Conservation (phyloP, 164 flowering plant genomes). For the Vitis vinifera region DNA sequence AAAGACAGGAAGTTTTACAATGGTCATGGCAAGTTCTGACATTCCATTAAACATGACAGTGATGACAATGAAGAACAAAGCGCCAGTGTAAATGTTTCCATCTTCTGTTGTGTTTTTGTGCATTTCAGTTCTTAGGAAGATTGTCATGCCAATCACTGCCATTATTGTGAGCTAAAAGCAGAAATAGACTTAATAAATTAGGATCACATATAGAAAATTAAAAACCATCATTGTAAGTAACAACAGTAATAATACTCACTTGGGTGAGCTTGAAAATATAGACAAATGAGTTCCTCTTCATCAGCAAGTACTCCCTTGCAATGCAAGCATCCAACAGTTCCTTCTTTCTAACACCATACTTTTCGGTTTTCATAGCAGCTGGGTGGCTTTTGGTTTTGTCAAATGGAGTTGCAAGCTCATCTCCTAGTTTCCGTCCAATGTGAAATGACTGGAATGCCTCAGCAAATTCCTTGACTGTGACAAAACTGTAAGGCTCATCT, state of each 20-base stretch:
- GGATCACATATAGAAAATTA: too few species aligned
- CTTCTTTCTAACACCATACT: conserved; percentile 6
- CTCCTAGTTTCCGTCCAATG: conserved; percentile 25
- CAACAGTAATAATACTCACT: conserved; percentile 19
- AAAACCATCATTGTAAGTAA: too few species aligned
- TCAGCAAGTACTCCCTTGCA: conserved; percentile 33
- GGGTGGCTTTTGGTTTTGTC: too few species aligned
- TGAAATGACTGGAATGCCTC: conserved; percentile 31
- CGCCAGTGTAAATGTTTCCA: conserved; percentile 34
- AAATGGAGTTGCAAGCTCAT: too few species aligned
- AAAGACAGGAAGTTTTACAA: conserved; percentile 45
- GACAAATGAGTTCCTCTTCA: conserved; percentile 64
- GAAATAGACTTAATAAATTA: not conserved
- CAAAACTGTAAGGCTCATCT: too few species aligned
- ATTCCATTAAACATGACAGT: conserved; percentile 39
- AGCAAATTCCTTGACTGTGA: too few species aligned
- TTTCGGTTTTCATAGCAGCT: too few species aligned
- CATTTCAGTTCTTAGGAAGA: conserved; percentile 56
- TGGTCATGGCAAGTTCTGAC: conserved; percentile 42
- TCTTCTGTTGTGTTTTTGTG: conserved; percentile 17
- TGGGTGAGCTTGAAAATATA: conserved; percentile 55
- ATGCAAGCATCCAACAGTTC: too few species aligned
- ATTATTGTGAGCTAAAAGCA: conserved; percentile 34
- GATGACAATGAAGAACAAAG: conserved; percentile 26
- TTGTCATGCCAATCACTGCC: conserved; percentile 39